Conservation (phyloP, 352 stramenopile genomes). For the Phytophthora melonis region DNA sequence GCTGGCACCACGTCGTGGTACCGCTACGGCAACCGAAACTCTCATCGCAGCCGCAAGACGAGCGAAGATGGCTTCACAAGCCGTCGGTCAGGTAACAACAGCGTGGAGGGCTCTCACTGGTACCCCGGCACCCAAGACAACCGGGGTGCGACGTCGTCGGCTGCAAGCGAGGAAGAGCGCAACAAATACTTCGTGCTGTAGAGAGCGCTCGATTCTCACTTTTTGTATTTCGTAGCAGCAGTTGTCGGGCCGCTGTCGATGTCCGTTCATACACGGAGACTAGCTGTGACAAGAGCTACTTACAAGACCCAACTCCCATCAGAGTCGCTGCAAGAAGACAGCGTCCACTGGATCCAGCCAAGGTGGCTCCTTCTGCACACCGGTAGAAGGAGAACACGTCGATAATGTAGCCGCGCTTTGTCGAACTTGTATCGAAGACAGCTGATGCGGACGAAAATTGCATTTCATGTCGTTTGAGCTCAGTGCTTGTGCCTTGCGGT, state of each 20-base stretch:
- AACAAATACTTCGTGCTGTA: slow-evolving; percentile 90
- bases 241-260: slow-evolving; percentile 20
- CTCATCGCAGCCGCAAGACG: slow-evolving; percentile 68
- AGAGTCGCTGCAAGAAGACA: slow-evolving; percentile 28
- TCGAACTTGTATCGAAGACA: slow-evolving; percentile 2
- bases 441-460: slow-evolving; percentile 22
- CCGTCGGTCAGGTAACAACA: slow-evolving; percentile 77
- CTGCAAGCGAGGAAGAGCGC: slow-evolving; percentile 72
- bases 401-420: slow-evolving; percentile 9
- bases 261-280: slow-evolving; percentile 33
- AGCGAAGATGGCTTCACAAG: slow-evolving; percentile 60
- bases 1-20: slow-evolving; percentile 72
- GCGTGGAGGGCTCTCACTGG: slow-evolving; percentile 55
- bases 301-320: slow-evolving; percentile 22
- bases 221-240: slow-evolving; percentile 34
- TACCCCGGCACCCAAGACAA: slow-evolving; percentile 50
- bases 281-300: slow-evolving; percentile 29
- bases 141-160: slow-evolving; percentile 49
- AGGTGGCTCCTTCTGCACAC: slow-evolving; percentile 9
- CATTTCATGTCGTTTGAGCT: slow-evolving; percentile 16
- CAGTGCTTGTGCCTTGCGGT: too few relatives aligned
- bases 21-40: slow-evolving; percentile 80
- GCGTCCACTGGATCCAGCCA: slow-evolving; percentile 17
- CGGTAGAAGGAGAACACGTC: slow-evolving; percentile 6
- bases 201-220: slow-evolving; percentile 30